Evolutionary conservation across 2,329 filamentous ascomycete species (phyloP), one percentile per base, ranked within the genome.

Genomic region (Whalleya microplaca): DNA sequence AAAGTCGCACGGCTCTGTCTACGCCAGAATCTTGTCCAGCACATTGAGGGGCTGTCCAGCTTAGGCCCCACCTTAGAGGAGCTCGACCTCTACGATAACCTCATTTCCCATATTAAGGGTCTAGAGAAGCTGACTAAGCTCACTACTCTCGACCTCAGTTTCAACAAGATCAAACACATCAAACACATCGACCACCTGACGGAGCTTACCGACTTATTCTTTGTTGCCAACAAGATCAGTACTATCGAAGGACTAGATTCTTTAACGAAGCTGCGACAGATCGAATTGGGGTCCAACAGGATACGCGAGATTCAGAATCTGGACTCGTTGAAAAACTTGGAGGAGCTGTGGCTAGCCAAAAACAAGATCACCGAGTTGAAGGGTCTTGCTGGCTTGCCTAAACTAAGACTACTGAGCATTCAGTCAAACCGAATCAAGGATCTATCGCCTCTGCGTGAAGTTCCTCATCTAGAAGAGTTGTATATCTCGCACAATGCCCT

Each of bases 141-240:
- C 51, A 91, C 84, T 5, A 89, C 80, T 54, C 84, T 99, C 52
- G 95, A 99, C 72, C 81, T 99, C 49, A 96, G 91, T 73, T 99
- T 97, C 84, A 99, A 99, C 80, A 98, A 98, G 80, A 94, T 99
- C 78, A 97, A 96, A 74, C 93, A 97, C 75, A 96, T 99, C 78
- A 96, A 96, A 75, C 87, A 94, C 68, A 78, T 98, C 63, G 83
- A 83, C 56, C 89, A 94, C 67, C 78, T 99, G 56, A 88, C 78
- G 20, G 83, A 92, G 51, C 82, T 98, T 55, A 89, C 83, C 60
- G 92, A 98, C 65, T 73, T 99, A 2, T 99, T 90, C 73, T 90
- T 99, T 66, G 92, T 98, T 48, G 91, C 96, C 71, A 98, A 99
- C 76, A 95, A 95, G 74, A 96, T 99, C 71, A 83, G 84, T 64